These are phyloP conservation scores for Agaricus bisporus DNA, from an alignment of 768 basidiomycete genomes.

Conservation along the genomic window DNA sequence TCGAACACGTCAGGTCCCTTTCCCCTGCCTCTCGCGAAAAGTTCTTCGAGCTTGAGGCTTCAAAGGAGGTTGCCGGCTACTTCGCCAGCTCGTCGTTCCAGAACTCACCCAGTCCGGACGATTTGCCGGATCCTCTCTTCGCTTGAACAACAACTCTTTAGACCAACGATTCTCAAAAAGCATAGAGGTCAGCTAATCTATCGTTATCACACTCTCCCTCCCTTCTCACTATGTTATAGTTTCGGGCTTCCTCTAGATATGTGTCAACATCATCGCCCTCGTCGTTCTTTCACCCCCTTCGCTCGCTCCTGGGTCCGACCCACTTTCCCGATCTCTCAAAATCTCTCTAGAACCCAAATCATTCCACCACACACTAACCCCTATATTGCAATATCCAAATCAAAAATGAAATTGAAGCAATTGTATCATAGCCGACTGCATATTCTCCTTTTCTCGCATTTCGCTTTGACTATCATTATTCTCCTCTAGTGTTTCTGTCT, in stretches of 20 bases:
- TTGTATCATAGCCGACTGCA: conserved; percentile 12
- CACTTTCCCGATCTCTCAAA: conserved; percentile 2
- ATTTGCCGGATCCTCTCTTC: conserved; percentile 65
- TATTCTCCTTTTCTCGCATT: not conserved
- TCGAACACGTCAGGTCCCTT: conserved; percentile 11
- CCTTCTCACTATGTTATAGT: not conserved
- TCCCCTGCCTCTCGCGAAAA: conserved; percentile 21
- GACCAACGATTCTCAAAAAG: conserved; percentile 20
- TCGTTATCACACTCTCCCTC: not conserved
- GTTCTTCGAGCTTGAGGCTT: conserved; percentile 26
- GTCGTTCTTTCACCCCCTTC: conserved; percentile 3
- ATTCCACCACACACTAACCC: conserved; percentile 2
- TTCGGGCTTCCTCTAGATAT: conserved; percentile 1
- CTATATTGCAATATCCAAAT: conserved; percentile 9
- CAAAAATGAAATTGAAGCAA: conserved; percentile 8
- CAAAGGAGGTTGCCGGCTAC: conserved; percentile 36
- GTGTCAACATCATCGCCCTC: conserved; percentile 10
- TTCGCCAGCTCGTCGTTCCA: conserved; percentile 83
- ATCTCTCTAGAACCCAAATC: conserved; percentile 3
- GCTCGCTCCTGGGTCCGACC: conserved; percentile 2
- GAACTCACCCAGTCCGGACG: conserved; percentile 82
- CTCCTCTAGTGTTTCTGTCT: conserved; percentile 9
- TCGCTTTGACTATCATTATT: conserved; percentile 12
- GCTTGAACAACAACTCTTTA: conserved; percentile 24
- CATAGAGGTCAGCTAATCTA: conserved; percentile 18